Evolutionary conservation across 2,329 filamentous ascomycete genomes (phyloP).

Genomic region (Bipolaris victoriae): DNA sequence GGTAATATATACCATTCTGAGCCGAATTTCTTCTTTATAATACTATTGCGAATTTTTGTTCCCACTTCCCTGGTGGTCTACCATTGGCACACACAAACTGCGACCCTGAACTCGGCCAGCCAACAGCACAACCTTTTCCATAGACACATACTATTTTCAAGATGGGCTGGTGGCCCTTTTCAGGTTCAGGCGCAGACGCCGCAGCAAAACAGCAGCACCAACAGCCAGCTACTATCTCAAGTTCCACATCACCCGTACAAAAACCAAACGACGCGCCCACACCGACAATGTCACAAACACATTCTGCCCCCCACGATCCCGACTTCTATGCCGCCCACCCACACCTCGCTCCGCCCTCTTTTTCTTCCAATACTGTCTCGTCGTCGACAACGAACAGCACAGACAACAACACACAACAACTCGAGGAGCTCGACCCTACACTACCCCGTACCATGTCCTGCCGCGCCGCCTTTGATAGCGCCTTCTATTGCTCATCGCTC

Average conservation of each 20-base stretch:
- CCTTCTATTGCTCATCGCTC: slow-evolving; percentile 91
- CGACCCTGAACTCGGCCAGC: too few relatives aligned
- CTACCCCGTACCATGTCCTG: slow-evolving; percentile 87
- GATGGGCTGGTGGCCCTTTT: slow-evolving; percentile 37
- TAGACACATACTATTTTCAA: slow-evolving; percentile 6
- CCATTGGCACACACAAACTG: too few relatives aligned
- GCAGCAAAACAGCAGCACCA: slow-evolving; percentile 11
- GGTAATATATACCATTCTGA: not conserved
- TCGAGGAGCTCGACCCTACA: slow-evolving; percentile 30
- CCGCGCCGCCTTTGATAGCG: slow-evolving; percentile 85
- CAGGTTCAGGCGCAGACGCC: slow-evolving; percentile 21
- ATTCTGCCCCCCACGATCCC: slow-evolving; percentile 54
- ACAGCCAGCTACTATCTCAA: slow-evolving; percentile 21
- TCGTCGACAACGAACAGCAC: slow-evolving; percentile 8
- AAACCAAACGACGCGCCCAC: slow-evolving; percentile 17
- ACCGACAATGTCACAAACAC: slow-evolving; percentile 21
- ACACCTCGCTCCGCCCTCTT: slow-evolving; percentile 50
- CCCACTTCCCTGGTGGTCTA: too few relatives aligned
- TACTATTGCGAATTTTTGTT: too few relatives aligned
- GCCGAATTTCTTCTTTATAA: not conserved
- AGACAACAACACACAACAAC: slow-evolving; percentile 4
- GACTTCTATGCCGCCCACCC: slow-evolving; percentile 62
- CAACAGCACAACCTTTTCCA: not conserved
- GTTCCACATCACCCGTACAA: slow-evolving; percentile 4
- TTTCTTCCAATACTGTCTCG: slow-evolving; percentile 21